These are phyloP conservation scores for Cyberlindnera mississippiensis DNA, from an alignment of 805 yeast genomes.

Conservation along the genomic window DNA sequence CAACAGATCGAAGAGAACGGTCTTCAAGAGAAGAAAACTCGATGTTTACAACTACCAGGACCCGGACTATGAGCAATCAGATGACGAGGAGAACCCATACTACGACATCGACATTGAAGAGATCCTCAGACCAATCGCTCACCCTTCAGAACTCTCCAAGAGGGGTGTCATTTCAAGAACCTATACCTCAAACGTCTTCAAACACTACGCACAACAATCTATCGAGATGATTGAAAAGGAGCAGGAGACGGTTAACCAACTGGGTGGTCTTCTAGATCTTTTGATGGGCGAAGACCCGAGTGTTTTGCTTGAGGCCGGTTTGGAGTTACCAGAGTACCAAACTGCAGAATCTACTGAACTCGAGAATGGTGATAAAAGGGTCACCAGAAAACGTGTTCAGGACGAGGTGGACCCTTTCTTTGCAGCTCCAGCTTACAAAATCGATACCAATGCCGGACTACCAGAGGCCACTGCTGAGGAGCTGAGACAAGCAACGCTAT, in stretches of 20 bases:
- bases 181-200: conserved; percentile 53
- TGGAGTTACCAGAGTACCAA: conserved; percentile 67
- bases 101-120: conserved; percentile 48
- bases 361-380: conserved; percentile 26
- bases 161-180: conserved; percentile 69
- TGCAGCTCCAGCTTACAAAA: conserved; percentile 47
- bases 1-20: conserved; percentile 30
- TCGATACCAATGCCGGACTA: conserved; percentile 47
- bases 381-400: conserved; percentile 26
- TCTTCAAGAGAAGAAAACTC: conserved; percentile 29
- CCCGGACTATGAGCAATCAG: conserved; percentile 30
- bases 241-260: conserved; percentile 67
- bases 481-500: conserved; percentile 69
- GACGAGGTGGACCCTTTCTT: conserved; percentile 59
- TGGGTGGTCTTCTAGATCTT: conserved; percentile 68
- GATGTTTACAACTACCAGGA: conserved; percentile 17
- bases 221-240: conserved; percentile 78
- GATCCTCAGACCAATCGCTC: conserved; percentile 71
- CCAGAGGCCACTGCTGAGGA: conserved; percentile 58
- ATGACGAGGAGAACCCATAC: conserved; percentile 42
- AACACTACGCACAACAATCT: conserved; percentile 64
- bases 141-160: conserved; percentile 72
- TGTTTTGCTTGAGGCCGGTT: conserved; percentile 55
- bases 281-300: conserved; percentile 85
- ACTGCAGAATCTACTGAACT: conserved; percentile 20